Percentiles rank a stretch among this genome's conserved stretches.
phyloP scores from a whole-genome alignment of 768 basidiomycete genomes.

The Lactarius evosmus region DNA sequence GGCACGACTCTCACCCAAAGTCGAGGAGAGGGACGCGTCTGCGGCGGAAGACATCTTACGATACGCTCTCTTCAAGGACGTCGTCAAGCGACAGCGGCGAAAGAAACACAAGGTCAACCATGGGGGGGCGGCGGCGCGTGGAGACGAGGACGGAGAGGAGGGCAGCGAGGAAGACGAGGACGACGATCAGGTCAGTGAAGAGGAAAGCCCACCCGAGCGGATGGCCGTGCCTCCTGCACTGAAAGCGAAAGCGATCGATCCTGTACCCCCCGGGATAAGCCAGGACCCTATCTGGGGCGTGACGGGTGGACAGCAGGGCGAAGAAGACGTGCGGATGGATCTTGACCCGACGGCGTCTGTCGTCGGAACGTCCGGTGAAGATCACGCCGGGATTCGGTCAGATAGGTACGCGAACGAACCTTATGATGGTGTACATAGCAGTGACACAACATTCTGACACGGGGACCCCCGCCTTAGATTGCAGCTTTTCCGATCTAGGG shows the following conservation, averaged over 20 bases:
- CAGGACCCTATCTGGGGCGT: conserved; percentile 66
- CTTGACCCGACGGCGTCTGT: conserved; percentile 42
- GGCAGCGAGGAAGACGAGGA: conserved; percentile 53
- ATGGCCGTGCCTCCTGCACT: conserved; percentile 46
- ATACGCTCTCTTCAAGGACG: conserved; percentile 97
- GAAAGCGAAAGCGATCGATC: conserved; percentile 27
- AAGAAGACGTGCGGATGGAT: conserved; percentile 58
- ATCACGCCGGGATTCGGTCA: conserved; percentile 46
- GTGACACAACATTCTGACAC: background rate
- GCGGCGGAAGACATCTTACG: conserved; percentile 94
- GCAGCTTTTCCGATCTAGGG: conserved; percentile 72
- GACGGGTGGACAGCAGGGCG: conserved; percentile 41
- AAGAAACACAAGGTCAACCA: conserved; percentile 87
- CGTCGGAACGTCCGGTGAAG: conserved; percentile 34
- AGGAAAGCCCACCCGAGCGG: conserved; percentile 44
- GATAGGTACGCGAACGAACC: conserved; percentile 60
- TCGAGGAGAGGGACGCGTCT: conserved; percentile 80
- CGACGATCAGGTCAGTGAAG: conserved; percentile 48
- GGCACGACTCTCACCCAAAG: conserved; percentile 80
- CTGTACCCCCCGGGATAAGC: conserved; percentile 34
- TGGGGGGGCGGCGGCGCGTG: conserved; percentile 45
- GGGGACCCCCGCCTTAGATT: conserved; percentile 44
- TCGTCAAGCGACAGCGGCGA: conserved; percentile 71
- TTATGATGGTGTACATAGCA: conserved; percentile 1
- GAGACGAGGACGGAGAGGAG: conserved; percentile 39